Conservation (phyloP, 139 green algal species). For the Chlamydomonas incerta region DNA sequence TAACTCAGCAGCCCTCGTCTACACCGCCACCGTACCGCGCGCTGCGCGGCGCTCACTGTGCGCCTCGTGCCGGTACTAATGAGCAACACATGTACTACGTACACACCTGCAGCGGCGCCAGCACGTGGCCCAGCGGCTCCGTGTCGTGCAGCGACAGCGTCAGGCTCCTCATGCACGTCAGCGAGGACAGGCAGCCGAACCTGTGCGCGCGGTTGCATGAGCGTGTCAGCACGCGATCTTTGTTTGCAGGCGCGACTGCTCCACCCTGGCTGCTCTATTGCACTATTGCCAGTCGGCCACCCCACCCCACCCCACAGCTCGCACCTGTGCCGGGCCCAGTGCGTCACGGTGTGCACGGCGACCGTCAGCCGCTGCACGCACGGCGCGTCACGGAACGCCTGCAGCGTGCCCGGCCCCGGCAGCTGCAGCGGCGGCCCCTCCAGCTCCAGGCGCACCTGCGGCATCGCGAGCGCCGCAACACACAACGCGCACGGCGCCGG, state of each 20-base stretch:
- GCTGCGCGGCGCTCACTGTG: no score
- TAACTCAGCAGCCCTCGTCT: not conserved
- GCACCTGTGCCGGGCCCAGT: not conserved
- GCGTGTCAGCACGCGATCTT: not conserved
- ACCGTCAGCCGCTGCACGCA: not conserved
- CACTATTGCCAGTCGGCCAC: not conserved
- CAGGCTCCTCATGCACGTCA: not conserved
- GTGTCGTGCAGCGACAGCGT: not conserved
- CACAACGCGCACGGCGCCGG: no score
- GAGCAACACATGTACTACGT: no score
- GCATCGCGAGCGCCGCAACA: no score
- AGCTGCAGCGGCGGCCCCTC: conserved; percentile 26
- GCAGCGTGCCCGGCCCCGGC: not conserved
- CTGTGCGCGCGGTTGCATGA: not conserved
- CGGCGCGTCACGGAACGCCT: not conserved
- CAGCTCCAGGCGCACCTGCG: conserved; percentile 24
- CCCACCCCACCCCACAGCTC: not conserved
- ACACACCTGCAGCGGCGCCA: conserved; percentile 16
- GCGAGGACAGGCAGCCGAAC: not conserved
- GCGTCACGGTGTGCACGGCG: not conserved
- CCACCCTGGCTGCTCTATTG: not conserved
- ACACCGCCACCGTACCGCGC: no score
- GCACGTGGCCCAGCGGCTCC: not conserved
- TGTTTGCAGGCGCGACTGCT: not conserved
- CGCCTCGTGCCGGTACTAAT: no score